phyloP scores from a whole-genome alignment of 1,139 yeast species.

The Hanseniaspora gamundiae region DNA sequence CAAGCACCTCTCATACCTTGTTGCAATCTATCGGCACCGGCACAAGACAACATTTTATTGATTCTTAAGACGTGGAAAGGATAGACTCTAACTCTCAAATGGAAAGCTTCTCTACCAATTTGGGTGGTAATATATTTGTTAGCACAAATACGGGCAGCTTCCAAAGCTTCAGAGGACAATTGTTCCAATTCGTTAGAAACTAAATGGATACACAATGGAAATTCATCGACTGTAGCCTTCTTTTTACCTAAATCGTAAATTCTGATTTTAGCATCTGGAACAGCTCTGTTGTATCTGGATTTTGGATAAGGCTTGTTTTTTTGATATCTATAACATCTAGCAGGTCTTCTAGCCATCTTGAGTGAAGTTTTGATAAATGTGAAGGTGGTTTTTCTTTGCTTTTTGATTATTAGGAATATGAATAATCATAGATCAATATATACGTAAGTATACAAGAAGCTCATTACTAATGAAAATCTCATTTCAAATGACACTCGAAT shows the following conservation, averaged over 20 bases:
- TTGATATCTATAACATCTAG: slow-evolving; percentile 99
- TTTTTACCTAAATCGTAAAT: slow-evolving; percentile 98
- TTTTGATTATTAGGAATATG: background rate
- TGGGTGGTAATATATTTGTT: slow-evolving; percentile 97
- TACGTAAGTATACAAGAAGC: too few species aligned
- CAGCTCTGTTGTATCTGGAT: slow-evolving; percentile 99
- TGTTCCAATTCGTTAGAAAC: slow-evolving; percentile 99
- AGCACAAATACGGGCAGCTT: slow-evolving; percentile 99
- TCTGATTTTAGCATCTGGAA: slow-evolving; percentile 99
- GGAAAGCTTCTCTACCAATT: slow-evolving; percentile 99
- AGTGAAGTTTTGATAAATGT: slow-evolving; percentile 13
- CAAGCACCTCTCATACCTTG: slow-evolving; percentile 99
- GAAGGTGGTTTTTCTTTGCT: slow-evolving; percentile 4
- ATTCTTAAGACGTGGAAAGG: slow-evolving; percentile 99
- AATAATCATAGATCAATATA: background rate
- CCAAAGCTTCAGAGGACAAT: slow-evolving; percentile 98
- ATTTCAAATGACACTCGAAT: too few species aligned
- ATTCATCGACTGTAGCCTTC: slow-evolving; percentile 98
- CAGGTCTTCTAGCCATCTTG: slow-evolving; percentile 99
- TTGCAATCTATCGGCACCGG: slow-evolving; percentile 99
- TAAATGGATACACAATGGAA: slow-evolving; percentile 98
- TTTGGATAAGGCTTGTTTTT: slow-evolving; percentile 99
- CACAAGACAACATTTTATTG: slow-evolving; percentile 99
- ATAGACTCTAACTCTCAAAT: slow-evolving; percentile 99
- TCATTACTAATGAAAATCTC: too few species aligned